Evolutionary conservation across 192 early-diverging fungal species (phyloP).

Genomic region (Umbelopsis sp.): DNA sequence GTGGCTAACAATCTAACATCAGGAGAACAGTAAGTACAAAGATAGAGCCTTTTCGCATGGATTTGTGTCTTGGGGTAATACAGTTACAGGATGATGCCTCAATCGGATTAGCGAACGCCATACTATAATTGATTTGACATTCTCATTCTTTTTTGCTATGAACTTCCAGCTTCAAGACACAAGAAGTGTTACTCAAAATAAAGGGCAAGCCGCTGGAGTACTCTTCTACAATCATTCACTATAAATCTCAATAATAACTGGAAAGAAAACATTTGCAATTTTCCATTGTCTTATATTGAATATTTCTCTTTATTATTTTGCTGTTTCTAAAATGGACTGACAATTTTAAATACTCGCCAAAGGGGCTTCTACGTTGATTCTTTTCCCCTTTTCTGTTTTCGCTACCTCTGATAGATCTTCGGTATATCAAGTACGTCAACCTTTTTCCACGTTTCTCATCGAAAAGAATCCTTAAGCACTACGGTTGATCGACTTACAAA

Average conservation of each 20-base stretch:
- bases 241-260: conserved; percentile 5
- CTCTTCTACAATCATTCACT: neutral
- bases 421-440: neutral
- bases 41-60: too few relatives aligned
- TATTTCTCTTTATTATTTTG: conserved; percentile 1
- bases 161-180: too few relatives aligned
- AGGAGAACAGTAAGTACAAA: too few relatives aligned
- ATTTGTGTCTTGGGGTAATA: too few relatives aligned
- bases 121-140: too few relatives aligned
- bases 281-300: conserved; percentile 3
- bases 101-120: too few relatives aligned
- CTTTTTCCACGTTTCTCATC: neutral
- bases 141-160: too few relatives aligned
- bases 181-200: too few relatives aligned
- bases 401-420: neutral
- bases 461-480: neutral
- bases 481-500: neutral
- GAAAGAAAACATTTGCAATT: conserved; percentile 10
- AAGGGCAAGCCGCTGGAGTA: neutral
- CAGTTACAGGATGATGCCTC: too few relatives aligned
- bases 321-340: conserved; percentile 12
- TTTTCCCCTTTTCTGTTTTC: neutral
- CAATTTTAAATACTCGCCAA: conserved; percentile 6
- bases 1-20: too few relatives aligned
- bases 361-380: neutral